Evolutionary conservation across 2,329 filamentous ascomycete species (phyloP), one percentile per base, ranked within the genome.

Genomic region (Xylaria sp.): DNA sequence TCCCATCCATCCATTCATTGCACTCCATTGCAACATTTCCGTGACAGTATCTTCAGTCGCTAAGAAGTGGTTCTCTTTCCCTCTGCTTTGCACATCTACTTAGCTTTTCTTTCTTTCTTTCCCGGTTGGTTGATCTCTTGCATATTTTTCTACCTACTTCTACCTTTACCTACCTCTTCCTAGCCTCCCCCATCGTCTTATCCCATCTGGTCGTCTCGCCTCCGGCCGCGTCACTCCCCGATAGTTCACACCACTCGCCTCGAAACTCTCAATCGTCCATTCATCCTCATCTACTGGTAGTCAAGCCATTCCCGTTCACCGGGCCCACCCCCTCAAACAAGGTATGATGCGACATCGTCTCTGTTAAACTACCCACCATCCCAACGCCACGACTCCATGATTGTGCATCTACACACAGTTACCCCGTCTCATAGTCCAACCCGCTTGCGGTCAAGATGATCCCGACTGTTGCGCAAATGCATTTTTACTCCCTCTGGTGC

Each of bases 221-320:
- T 70, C 67, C 67, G 66, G 34, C 43, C 34, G 63, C 53, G 68
- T 68, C 48, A 23, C 68, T 65, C 67, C 50, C 63, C 46, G 58
- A 57, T 20, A 39, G 34, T 72, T 72, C 71, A 72, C 66, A 68
- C 71, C 64, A 73, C 64, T 74, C 53, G 20, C 25, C 70, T 15
- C 32, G 71, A 74, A 73, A 76, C 74, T 73, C 65, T 65, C 68
- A 70, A 70, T 71, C 72, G 69, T 70, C 68, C 41, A 70, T 72
- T 63, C 30, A 56, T 65, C 66, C 60, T 71, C 53, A 61, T 68
- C 60, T 68, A 63, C 72, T 72, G 65, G 61, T 48, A 48, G 62
- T 58, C 45, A 43, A 68, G 48, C 66, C 63, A 36, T 63, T 34
- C 18, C 48, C 25, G 41, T 28, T 41, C 43, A 46, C 34, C 48